phyloP scores from a whole-genome alignment of 164 flowering plant species.

The Liquidambar formosana region DNA sequence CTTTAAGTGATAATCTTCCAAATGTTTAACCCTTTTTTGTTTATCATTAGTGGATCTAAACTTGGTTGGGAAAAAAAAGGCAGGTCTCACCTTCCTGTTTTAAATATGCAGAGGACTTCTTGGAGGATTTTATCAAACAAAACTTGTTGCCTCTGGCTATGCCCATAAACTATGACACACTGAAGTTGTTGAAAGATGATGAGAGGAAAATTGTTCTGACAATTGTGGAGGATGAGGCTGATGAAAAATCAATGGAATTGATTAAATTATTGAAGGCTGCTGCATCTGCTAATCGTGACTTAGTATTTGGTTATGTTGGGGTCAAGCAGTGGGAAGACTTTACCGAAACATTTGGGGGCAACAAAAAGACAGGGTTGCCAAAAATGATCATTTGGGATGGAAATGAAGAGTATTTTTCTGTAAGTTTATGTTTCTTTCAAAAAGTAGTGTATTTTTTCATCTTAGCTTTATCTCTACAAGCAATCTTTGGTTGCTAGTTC shows the following conservation, averaged over 20 bases:
- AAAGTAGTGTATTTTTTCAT: not conserved
- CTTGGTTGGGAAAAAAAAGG: no score
- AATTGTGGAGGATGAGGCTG: constrained; percentile 70
- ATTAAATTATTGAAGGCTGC: constrained; percentile 80
- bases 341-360: constrained; percentile 67
- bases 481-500: not conserved
- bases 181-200: constrained; percentile 76
- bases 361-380: constrained; percentile 65
- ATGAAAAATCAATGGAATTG: constrained; percentile 56
- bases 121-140: constrained; percentile 81
- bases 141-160: constrained; percentile 63
- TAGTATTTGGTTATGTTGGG: constrained; percentile 88
- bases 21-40: no score
- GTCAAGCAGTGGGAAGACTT: constrained; percentile 75
- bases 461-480: not conserved
- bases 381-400: constrained; percentile 94
- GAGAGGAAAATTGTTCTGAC: constrained; percentile 80
- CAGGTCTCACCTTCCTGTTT: constrained; percentile 11
- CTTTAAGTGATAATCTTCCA: not conserved
- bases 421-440: constrained; percentile 42
- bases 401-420: constrained; percentile 66
- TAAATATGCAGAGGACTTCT: constrained; percentile 59
- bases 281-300: constrained; percentile 92
- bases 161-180: constrained; percentile 75
- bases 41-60: no score